A percentile compares a stretch with the other conserved stretches of the same genome.
Evolutionary conservation across 2,329 filamentous ascomycete genomes (phyloP).

Genomic region (Cryphonectria japonica): DNA sequence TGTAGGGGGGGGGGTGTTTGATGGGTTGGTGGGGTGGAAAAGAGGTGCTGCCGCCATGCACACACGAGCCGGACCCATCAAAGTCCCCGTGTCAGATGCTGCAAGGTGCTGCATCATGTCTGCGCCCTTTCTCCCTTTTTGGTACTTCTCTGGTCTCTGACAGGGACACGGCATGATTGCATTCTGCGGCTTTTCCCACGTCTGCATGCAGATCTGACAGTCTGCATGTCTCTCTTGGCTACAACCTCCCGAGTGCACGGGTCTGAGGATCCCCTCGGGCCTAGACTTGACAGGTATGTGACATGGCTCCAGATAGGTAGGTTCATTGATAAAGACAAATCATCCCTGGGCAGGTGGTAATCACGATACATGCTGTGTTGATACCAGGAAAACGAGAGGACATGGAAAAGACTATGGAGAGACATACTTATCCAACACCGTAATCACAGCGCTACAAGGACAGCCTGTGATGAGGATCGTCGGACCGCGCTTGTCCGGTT

Average conservation of each 20-base stretch:
- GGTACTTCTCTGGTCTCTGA: not conserved
- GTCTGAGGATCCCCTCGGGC: not conserved
- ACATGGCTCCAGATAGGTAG: not conserved
- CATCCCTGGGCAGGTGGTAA: not conserved
- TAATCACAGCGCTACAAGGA: not conserved
- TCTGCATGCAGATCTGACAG: not conserved
- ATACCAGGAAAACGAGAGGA: not conserved
- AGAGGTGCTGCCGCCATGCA: not conserved
- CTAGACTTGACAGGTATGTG: not conserved
- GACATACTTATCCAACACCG: not conserved
- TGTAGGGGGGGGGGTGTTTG: no score
- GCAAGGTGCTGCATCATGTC: slow-evolving; percentile 14
- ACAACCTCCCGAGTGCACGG: not conserved
- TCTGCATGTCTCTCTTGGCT: not conserved
- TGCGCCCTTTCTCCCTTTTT: not conserved
- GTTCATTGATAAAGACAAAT: not conserved
- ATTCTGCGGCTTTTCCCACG: not conserved
- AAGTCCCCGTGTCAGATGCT: slow-evolving; percentile 25
- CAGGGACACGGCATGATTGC: not conserved
- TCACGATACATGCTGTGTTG: not conserved
- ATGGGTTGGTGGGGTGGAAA: not conserved
- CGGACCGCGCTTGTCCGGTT: not conserved
- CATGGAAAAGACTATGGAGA: no score
- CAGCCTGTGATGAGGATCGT: not conserved
- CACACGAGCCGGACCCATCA: not conserved